phyloP scores from a whole-genome alignment of 2,329 filamentous ascomycete genomes.

The Fusarium sp. region DNA sequence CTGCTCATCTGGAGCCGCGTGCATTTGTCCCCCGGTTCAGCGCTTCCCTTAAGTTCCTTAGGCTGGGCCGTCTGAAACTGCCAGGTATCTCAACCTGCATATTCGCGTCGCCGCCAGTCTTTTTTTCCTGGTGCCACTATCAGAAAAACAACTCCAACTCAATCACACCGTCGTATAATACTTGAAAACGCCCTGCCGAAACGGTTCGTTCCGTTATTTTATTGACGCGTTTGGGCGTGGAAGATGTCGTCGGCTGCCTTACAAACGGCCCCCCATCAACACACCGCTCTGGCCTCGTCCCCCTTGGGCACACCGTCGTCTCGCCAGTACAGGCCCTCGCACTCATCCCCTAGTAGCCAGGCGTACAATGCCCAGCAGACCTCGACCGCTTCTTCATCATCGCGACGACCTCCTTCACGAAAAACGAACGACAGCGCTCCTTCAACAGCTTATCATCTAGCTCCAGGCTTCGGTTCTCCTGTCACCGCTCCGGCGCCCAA shows the following conservation, averaged over 20 bases:
- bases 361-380: constrained; percentile 68
- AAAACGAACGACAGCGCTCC: constrained; percentile 65
- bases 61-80: constrained; percentile 45
- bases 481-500: constrained; percentile 57
- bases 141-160: constrained; percentile 29
- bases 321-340: constrained; percentile 66
- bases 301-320: constrained; percentile 64
- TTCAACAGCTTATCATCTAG: constrained; percentile 53
- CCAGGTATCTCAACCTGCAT: constrained; percentile 50
- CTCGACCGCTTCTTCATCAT: constrained; percentile 63
- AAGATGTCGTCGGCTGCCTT: constrained; percentile 69
- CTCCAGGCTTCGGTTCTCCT: constrained; percentile 63
- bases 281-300: constrained; percentile 63
- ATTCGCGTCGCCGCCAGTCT: constrained; percentile 44
- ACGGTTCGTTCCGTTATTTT: constrained; percentile 30
- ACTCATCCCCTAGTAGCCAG: constrained; percentile 67
- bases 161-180: constrained; percentile 27
- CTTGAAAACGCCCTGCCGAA: constrained; percentile 13
- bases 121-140: constrained; percentile 39
- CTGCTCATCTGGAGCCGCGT: constrained; percentile 39
- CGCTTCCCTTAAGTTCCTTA: constrained; percentile 31
- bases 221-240: constrained; percentile 47
- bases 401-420: constrained; percentile 66
- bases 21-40: constrained; percentile 40
- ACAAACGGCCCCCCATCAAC: constrained; percentile 70